Conservation (phyloP, 2,329 filamentous ascomycete genomes). For the Botrytis elliptica region DNA sequence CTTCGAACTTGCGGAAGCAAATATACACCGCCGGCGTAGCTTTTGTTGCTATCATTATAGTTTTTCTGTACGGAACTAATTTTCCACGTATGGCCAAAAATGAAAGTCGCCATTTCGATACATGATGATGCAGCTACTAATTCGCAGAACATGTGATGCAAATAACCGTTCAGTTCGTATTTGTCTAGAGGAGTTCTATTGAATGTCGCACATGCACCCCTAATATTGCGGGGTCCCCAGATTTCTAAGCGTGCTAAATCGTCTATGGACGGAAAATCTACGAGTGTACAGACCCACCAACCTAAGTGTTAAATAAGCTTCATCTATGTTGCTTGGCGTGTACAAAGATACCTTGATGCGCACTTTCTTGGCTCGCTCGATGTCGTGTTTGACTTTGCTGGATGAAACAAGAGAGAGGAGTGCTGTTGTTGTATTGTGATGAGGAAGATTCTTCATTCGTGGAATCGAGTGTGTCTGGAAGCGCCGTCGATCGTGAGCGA, state of each 20-base stretch:
- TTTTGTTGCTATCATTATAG: not conserved
- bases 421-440: not conserved
- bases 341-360: not conserved
- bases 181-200: not conserved
- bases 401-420: not conserved
- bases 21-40: not conserved
- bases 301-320: conserved; percentile 2
- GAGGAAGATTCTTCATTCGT: conserved; percentile 14
- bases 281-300: not conserved
- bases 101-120: not conserved
- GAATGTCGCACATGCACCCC: not conserved
- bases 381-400: no score
- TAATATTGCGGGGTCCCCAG: conserved; percentile 16
- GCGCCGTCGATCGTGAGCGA: not conserved
- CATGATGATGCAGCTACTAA: not conserved
- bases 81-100: not conserved
- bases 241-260: not conserved
- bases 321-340: conserved; percentile 15
- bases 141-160: not conserved
- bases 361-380: not conserved
- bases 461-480: not conserved
- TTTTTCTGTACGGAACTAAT: not conserved
- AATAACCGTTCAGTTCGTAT: not conserved
- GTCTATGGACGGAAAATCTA: conserved; percentile 18
- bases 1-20: not conserved